Evolutionary conservation across 768 basidiomycete genomes (phyloP).

Genomic region (Macrolepiota dolichaula): DNA sequence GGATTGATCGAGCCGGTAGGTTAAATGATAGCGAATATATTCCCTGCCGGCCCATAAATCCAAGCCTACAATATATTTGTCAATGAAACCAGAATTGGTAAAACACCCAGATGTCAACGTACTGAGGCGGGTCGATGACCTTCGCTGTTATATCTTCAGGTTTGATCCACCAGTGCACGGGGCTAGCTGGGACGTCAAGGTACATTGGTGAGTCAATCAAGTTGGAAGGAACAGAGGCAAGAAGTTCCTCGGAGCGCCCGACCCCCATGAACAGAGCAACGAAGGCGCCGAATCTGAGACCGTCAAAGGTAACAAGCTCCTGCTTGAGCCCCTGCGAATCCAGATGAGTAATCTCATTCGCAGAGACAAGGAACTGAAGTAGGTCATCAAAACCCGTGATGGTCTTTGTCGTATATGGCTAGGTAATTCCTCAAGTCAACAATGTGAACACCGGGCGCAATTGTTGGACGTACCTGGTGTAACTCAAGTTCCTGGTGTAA

Average conservation of each 20-base stretch:
- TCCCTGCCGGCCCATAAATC: neutral
- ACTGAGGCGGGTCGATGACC: neutral
- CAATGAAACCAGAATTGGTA: neutral
- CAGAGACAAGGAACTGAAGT: neutral
- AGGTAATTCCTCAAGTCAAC: neutral
- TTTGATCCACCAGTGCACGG: neutral
- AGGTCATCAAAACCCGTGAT: neutral
- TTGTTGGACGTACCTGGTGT: neutral
- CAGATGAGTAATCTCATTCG: neutral
- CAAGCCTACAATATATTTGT: neutral
- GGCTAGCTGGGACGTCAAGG: neutral
- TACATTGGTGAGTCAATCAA: neutral
- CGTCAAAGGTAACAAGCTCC: neutral
- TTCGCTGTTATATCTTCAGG: neutral
- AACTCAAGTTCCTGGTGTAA: neutral
- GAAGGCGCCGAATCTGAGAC: neutral
- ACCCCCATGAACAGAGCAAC: neutral
- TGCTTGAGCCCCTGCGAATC: neutral
- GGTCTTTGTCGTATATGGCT: neutral
- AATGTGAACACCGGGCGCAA: neutral
- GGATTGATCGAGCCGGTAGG: neutral
- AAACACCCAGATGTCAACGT: neutral
- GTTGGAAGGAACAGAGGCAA: neutral
- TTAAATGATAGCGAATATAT: neutral
- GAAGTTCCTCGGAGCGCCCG: neutral